These are phyloP conservation scores for Dryas octopetala DNA, from an alignment of 306 rosid species.

Conservation along the genomic window DNA sequence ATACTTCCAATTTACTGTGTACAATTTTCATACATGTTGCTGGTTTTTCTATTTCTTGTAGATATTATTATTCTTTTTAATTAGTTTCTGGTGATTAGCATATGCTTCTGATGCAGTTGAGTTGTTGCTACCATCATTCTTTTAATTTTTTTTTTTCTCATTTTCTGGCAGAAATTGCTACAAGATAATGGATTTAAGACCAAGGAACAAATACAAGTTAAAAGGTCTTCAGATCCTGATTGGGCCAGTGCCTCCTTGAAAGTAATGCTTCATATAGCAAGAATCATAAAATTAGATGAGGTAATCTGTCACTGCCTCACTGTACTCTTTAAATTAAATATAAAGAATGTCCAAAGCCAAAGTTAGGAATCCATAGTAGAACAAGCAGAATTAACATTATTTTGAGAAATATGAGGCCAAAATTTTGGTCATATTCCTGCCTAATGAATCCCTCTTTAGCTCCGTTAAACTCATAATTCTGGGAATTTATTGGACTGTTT, in stretches of 20 bases:
- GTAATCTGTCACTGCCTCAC: constrained; percentile 40
- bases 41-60: background rate
- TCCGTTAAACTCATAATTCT: constrained; percentile 3
- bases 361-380: background rate
- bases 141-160: constrained; percentile 21
- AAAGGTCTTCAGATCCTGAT: constrained; percentile 33
- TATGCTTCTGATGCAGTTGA: constrained; percentile 14
- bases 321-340: constrained; percentile 16
- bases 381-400: background rate
- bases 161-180: constrained; percentile 52
- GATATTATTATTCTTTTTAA: background rate
- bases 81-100: constrained; percentile 7
- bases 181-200: constrained; percentile 55
- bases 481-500: constrained; percentile 19
- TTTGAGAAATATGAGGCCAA: background rate
- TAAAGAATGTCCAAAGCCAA: background rate
- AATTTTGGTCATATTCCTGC: background rate
- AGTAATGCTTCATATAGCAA: constrained; percentile 56
- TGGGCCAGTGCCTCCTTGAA: constrained; percentile 41
- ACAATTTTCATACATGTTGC: constrained; percentile 1
- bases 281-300: constrained; percentile 77
- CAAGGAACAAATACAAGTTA: constrained; percentile 49
- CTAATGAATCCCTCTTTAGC: constrained; percentile 8
- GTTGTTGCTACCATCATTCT: constrained; percentile 17
- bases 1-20: constrained; percentile 7